Evolutionary conservation across 2,329 filamentous ascomycete genomes (phyloP).

Genomic region (Fusarium illudens): DNA sequence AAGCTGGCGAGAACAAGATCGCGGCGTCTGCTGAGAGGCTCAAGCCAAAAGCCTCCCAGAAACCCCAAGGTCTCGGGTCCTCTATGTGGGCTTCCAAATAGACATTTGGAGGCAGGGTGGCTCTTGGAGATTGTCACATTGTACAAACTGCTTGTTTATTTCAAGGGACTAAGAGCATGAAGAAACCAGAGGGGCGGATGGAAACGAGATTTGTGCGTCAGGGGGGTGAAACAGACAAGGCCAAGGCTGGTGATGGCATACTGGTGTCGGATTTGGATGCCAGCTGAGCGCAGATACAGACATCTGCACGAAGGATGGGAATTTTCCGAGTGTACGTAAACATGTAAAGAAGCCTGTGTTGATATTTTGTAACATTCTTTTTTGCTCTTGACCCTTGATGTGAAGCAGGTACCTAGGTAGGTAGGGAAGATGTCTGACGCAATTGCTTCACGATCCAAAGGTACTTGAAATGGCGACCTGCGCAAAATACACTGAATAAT

Average conservation of each 20-base stretch:
- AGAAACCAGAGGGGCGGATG: background rate
- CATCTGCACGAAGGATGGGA: background rate
- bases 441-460: background rate
- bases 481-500: background rate
- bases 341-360: slow-evolving; percentile 1
- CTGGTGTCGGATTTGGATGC: background rate
- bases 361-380: background rate
- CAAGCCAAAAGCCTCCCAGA: background rate
- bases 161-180: background rate
- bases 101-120: background rate
- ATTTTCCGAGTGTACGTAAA: background rate
- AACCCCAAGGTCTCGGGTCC: slow-evolving; percentile 23
- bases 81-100: slow-evolving; percentile 36
- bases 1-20: background rate
- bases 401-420: background rate
- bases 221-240: background rate
- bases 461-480: background rate
- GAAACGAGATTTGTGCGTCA: background rate
- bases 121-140: too few species aligned
- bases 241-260: background rate
- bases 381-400: background rate
- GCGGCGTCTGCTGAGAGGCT: background rate
- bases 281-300: background rate
- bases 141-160: background rate
- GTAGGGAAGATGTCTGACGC: background rate